Evolutionary conservation across 1,284 basidiomycete genomes (phyloP).

Genomic region (Sparassis latifolia): DNA sequence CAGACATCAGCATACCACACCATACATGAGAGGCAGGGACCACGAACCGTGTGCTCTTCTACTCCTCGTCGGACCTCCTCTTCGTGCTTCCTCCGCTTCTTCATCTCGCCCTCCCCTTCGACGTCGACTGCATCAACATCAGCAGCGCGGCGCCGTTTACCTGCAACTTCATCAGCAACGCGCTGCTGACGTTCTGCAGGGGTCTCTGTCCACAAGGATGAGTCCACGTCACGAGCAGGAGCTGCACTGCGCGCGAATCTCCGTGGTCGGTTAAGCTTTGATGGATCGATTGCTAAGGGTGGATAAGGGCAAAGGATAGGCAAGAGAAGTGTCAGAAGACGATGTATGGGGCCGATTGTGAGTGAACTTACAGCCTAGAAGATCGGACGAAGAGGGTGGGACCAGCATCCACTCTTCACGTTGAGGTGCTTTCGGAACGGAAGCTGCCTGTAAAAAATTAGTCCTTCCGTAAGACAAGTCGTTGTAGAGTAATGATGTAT

Average conservation of each 20-base stretch:
- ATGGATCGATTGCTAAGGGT: constrained; percentile 56
- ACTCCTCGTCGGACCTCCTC: constrained; percentile 64
- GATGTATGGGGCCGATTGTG: not conserved
- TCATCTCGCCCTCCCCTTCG: constrained; percentile 36
- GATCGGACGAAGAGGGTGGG: constrained; percentile 73
- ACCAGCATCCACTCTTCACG: constrained; percentile 95
- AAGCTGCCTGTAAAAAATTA: constrained; percentile 45
- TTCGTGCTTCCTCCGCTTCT: constrained; percentile 55
- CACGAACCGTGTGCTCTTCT: constrained; percentile 73
- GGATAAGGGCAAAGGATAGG: not conserved
- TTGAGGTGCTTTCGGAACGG: constrained; percentile 66
- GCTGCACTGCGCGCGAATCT: constrained; percentile 69
- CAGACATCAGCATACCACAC: not conserved
- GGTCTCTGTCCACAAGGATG: constrained; percentile 88
- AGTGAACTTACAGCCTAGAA: constrained; percentile 62
- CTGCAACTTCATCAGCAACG: constrained; percentile 79
- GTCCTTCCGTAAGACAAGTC: not conserved
- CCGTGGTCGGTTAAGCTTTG: constrained; percentile 58
- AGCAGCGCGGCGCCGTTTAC: constrained; percentile 68
- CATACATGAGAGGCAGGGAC: not conserved
- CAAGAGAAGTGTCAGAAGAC: not conserved
- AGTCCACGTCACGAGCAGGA: constrained; percentile 40
- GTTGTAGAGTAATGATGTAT: not conserved
- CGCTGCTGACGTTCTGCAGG: constrained; percentile 82
- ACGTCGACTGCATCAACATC: constrained; percentile 33